Base-by-base conservation (phyloP, 1,139 yeast genomes). In the Blastobotrys aristatus region DNA sequence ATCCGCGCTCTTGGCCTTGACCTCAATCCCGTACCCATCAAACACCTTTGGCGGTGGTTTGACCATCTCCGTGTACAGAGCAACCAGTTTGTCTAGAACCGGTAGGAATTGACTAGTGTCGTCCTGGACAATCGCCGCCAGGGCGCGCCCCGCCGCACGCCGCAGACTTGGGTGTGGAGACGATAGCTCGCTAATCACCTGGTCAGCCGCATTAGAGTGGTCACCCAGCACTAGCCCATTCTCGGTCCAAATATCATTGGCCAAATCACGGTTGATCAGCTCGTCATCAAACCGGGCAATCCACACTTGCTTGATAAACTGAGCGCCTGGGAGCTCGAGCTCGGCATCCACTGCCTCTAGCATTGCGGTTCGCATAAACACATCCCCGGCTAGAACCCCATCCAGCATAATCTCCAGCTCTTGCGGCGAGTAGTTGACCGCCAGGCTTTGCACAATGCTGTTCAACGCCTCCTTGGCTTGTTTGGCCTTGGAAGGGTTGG, bases 281-380 rank as follows among this genome's bases (percentile, higher is more conserved):
- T 84, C 89, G 42, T 79, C 81, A 61, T 89, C 96, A 62, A 84
- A 89, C 50, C 78, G 75, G 17, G 86, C 76, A 50, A 94, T 82
- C 80, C 86, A 90, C 29, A 92, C 67, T 63, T 90, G 95, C 49
- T 74, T 78, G 24, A 83, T 73, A 50, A 44, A 50, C 59, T 76
- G 78, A 61, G 78, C 57, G 39, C 70, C 73, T 0, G 79, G 74
- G n/a, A 92, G 68, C 53, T 89, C 96, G 57, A 89, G 84, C 60
- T 92, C 97, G 46, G 87, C 78, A 62, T 92, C 97, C 40, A 94
- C 65, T 8, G 83, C 83, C 64, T 92, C 97, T 54, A 94, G 72
- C 37, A 90, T 76, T 1, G 95, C 77, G 10, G 81, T 74, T 55
- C 95, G 80, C 8, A 89, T 94, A 67, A 85, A 84, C 5, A 72